Evolutionary conservation across 176 grass and related monocot genomes (phyloP), one percentile per base, ranked within the genome.

Genomic region (Ensete glaucum): DNA sequence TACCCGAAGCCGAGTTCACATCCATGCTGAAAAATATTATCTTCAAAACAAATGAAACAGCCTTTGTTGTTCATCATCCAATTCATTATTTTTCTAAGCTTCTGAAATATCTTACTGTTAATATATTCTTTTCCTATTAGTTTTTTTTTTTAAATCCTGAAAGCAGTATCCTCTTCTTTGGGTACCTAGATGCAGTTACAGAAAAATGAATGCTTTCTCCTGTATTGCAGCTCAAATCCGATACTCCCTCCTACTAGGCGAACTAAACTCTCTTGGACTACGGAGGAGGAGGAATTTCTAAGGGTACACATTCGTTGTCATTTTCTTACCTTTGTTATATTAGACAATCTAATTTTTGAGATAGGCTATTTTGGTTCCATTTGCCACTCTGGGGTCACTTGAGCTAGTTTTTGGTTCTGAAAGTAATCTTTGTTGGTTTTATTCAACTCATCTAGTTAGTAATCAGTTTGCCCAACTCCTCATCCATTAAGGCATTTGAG

Each of bases 201-300:
- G 4, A 43, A 43, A 43, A 43, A 5, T 43, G 34, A 43, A 43
- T 43, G 34, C 34, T 15, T 6, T 10, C 16, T 50, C 24, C 65
- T 85, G 57, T 76, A 73, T 76, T 88, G 59, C 75, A 97, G 93
- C 72, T 79, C 81, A 73, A 90, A 88, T 83, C 54, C 76, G 62
- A 52, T 83, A 69, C 78, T 22, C 66, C 72, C 80, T 26, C 0
- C 43, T 85, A 50, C 69, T 59, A 86, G 90, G 55, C 87, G 87
- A 55, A 53, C n/a, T 11, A 87, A 79, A 48, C 81, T 88, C 34
- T 14, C 19, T 67, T 97, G 90, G 90, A 85, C 85, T 0, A 50
- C 23, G 65, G 73, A 85, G 79, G 90, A 97, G 75, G 90, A 81
- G 71, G 48, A 64, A 71, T 9, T 69, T 72, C 77, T 97, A 56